phyloP scores from a whole-genome alignment of 164 flowering plant species.

The Dillenia suffruticosa region DNA sequence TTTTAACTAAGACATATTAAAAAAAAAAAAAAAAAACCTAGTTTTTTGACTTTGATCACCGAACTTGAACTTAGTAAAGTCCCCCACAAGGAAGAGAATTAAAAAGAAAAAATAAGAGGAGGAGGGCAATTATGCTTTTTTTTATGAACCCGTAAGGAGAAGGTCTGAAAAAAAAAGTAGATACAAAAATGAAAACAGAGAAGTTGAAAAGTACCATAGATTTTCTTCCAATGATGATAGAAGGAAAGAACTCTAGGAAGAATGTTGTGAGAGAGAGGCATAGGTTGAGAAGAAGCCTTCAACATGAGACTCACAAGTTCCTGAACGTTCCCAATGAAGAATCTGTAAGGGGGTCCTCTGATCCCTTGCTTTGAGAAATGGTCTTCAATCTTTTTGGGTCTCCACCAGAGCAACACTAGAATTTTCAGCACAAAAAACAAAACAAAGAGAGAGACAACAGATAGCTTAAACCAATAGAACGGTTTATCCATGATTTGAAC shows the following conservation, averaged over 20 bases:
- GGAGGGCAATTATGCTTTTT: too few species aligned
- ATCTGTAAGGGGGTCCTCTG: conserved; percentile 87
- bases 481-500: conserved; percentile 7
- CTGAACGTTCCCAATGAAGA: conserved; percentile 86
- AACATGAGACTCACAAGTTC: conserved; percentile 73
- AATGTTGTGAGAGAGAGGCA: conserved; percentile 90
- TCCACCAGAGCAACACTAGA: conserved; percentile 67
- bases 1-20: too few species aligned
- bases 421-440: conserved; percentile 38
- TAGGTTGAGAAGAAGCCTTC: conserved; percentile 74
- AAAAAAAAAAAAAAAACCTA: too few species aligned
- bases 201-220: conserved; percentile 61
- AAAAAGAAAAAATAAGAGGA: not conserved
- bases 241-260: conserved; percentile 94
- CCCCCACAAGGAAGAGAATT: not conserved
- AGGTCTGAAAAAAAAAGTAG: conserved; percentile 2
- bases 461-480: conserved; percentile 25
- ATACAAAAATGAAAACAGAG: conserved; percentile 3
- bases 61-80: too few species aligned
- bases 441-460: conserved; percentile 15
- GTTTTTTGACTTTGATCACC: too few species aligned
- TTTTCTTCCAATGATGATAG: conserved; percentile 98
- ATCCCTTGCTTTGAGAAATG: conserved; percentile 94
- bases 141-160: too few species aligned
- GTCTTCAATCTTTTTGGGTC: conserved; percentile 65